Evolutionary conservation across 2,329 filamentous ascomycete genomes (phyloP).

Genomic region (Talaromyces sp.): DNA sequence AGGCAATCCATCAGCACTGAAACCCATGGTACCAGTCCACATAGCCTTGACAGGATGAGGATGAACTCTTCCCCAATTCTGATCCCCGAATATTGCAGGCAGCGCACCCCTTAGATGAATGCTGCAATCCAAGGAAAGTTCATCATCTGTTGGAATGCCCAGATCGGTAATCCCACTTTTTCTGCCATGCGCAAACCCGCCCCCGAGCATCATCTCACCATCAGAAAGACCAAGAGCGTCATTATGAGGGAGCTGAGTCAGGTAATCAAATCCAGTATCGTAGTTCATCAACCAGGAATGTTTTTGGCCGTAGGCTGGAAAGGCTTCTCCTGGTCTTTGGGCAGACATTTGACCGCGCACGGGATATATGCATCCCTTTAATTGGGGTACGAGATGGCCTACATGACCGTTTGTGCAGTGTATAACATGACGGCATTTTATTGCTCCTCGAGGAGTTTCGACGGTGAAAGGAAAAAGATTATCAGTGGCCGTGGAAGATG

Average conservation of each 20-base stretch:
- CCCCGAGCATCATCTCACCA: conserved; percentile 54
- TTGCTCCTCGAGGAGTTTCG: conserved; percentile 39
- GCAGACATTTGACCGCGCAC: conserved; percentile 43
- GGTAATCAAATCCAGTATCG: conserved; percentile 50
- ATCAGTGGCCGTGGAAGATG: conserved; percentile 25
- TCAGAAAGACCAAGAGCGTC: background rate
- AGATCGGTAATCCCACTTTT: conserved; percentile 46
- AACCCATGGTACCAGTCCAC: conserved; percentile 48
- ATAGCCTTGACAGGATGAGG: conserved; percentile 25
- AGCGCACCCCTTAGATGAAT: conserved; percentile 16
- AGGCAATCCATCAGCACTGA: conserved; percentile 49
- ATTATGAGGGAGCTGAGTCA: conserved; percentile 44
- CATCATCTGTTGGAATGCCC: conserved; percentile 47
- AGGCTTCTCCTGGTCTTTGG: conserved; percentile 32
- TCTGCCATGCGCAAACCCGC: conserved; percentile 47
- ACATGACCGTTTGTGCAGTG: conserved; percentile 58
- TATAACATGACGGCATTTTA: conserved; percentile 51
- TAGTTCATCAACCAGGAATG: conserved; percentile 54
- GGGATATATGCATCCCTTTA: conserved; percentile 39
- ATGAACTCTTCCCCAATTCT: conserved; percentile 24
- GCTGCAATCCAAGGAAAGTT: background rate
- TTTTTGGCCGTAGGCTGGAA: conserved; percentile 30
- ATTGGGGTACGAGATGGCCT: conserved; percentile 49
- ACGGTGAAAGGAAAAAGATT: background rate
- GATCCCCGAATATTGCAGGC: conserved; percentile 25